Evolutionary conservation across 2,329 filamentous ascomycete genomes (phyloP).

Genomic region (Colletotrichum euphorbiae): DNA sequence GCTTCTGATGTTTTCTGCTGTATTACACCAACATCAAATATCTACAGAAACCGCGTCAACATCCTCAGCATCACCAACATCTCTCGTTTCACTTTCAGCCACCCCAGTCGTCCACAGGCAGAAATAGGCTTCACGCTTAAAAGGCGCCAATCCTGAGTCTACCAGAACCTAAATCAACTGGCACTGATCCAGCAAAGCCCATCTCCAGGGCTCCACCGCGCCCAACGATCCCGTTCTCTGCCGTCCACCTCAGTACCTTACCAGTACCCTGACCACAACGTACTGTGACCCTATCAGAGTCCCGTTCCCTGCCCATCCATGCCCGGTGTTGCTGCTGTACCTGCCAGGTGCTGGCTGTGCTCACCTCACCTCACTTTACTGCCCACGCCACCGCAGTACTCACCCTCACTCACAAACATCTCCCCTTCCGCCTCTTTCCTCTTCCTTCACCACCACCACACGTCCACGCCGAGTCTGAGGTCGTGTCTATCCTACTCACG

Average conservation of each 20-base stretch:
- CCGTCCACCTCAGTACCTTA: conserved; percentile 7
- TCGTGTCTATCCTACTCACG: conserved; percentile 1
- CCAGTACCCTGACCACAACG: not conserved
- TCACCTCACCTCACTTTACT: conserved; percentile 21
- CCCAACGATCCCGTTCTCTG: conserved; percentile 39
- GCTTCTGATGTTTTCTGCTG: no score
- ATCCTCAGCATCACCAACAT: conserved; percentile 3
- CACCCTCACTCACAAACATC: conserved; percentile 22
- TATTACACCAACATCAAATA: not conserved
- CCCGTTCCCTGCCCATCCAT: not conserved
- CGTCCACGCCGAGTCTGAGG: conserved; percentile 1
- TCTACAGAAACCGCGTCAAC: not conserved
- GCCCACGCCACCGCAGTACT: conserved; percentile 10
- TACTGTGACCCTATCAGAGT: not conserved
- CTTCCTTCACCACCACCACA: conserved; percentile 33
- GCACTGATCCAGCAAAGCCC: conserved; percentile 39
- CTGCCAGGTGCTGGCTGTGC: conserved; percentile 20
- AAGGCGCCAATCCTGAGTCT: conserved; percentile 40
- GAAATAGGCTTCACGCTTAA: conserved; percentile 41
- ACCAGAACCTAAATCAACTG: conserved; percentile 41
- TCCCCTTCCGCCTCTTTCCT: conserved; percentile 30
- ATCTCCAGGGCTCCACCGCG: conserved; percentile 38
- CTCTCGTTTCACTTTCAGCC: conserved; percentile 39
- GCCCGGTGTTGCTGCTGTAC: not conserved
- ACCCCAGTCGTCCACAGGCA: conserved; percentile 39